These are phyloP conservation scores for Naegleria lovaniensis DNA, from an alignment of 208 protist genomes.

Conservation along the genomic window DNA sequence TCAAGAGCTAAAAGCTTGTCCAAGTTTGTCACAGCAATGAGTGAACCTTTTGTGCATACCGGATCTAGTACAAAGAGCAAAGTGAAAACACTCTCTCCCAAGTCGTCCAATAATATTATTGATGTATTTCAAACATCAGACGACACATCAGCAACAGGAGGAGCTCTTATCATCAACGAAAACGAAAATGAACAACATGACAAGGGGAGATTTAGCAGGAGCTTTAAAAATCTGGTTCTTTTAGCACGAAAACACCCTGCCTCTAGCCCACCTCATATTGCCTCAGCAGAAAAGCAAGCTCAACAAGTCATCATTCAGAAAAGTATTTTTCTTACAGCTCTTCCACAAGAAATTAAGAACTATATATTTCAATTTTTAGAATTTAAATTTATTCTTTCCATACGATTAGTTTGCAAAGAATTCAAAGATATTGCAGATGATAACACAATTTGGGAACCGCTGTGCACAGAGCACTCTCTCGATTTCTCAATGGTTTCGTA, in stretches of 20 bases:
- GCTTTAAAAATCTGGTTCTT: background rate
- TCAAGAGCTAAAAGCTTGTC: background rate
- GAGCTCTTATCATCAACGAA: background rate
- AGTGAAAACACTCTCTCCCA: background rate
- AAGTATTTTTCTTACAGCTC: background rate
- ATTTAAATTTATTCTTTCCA: background rate
- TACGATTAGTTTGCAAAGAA: background rate
- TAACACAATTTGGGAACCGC: background rate
- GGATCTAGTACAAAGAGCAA: background rate
- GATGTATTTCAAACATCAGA: background rate
- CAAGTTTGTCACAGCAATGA: background rate
- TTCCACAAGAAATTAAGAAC: background rate
- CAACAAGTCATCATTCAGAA: background rate
- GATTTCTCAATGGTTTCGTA: background rate
- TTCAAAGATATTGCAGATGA: background rate
- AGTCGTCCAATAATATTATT: background rate
- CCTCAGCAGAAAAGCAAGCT: too few relatives aligned
- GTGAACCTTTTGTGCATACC: background rate
- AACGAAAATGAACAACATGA: background rate
- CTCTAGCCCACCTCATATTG: background rate
- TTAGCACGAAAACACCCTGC: background rate
- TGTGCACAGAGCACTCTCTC: background rate
- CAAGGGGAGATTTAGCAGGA: background rate
- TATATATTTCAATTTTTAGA: background rate
- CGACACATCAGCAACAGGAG: background rate